phyloP scores from a whole-genome alignment of 192 early-diverging fungal species.

The Bifiguratus adelaidae region DNA sequence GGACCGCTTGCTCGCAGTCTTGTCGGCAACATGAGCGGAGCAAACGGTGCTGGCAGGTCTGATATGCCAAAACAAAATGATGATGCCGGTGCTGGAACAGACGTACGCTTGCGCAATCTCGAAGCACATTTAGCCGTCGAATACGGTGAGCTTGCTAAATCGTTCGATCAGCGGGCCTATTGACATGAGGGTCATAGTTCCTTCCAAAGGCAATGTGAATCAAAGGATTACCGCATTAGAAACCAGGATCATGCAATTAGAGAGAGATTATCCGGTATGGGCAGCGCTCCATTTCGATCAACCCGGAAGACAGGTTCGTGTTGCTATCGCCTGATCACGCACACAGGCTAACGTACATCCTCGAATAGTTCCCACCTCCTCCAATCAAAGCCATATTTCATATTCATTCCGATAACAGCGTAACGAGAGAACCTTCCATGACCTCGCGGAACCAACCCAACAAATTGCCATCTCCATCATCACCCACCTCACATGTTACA shows the following conservation, averaged over 20 bases:
- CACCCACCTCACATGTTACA: not conserved
- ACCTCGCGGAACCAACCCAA: no score
- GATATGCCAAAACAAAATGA: not conserved
- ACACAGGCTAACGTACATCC: conserved; percentile 1
- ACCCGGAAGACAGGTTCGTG: conserved; percentile 38
- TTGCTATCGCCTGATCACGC: conserved; percentile 10
- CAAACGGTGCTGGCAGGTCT: not conserved
- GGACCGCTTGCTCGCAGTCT: conserved; percentile 50
- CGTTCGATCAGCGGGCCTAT: no score
- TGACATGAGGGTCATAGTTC: no score
- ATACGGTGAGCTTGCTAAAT: conserved; percentile 31
- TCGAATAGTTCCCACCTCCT: not conserved
- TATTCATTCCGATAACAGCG: not conserved
- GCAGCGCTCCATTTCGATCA: conserved; percentile 71
- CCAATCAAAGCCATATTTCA: not conserved
- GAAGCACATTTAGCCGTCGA: conserved; percentile 61
- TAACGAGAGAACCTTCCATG: not conserved
- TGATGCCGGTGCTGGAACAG: conserved; percentile 14
- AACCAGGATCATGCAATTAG: conserved; percentile 64
- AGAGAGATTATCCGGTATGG: conserved; percentile 69
- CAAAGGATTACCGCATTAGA: conserved; percentile 66
- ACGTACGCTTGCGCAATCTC: conserved; percentile 60
- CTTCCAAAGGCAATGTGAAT: conserved; percentile 23
- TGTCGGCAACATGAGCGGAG: not conserved
- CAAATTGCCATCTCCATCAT: no score